phyloP scores from a whole-genome alignment of 805 yeast genomes.

The Ogataea methanolica region DNA sequence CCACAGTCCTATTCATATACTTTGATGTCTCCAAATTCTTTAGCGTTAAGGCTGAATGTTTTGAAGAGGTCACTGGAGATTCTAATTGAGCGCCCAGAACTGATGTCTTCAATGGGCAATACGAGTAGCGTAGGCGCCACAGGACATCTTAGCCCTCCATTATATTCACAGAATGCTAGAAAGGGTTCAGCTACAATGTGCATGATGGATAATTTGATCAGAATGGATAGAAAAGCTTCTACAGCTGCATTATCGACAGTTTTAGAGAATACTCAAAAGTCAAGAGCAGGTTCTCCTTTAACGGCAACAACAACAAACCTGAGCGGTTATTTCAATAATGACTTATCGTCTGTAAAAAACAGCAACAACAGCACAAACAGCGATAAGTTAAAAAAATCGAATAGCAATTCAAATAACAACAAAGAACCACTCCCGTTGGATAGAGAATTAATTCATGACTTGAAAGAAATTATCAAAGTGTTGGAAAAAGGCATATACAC shows the following conservation, averaged over 20 bases:
- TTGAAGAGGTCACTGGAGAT: conserved; percentile 74
- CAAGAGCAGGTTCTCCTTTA: conserved; percentile 11
- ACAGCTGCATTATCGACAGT: conserved; percentile 44
- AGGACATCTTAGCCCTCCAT: background rate
- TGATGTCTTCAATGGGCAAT: conserved; percentile 13
- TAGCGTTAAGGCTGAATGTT: conserved; percentile 70
- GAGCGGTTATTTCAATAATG: background rate
- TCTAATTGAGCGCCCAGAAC: conserved; percentile 56
- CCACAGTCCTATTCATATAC: conserved; percentile 85
- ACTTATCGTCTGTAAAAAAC: background rate
- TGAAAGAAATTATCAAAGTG: conserved; percentile 45
- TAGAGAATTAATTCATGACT: conserved; percentile 33
- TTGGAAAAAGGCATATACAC: conserved; percentile 34
- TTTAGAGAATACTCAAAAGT: conserved; percentile 30
- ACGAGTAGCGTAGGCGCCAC: background rate
- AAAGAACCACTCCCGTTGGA: conserved; percentile 6
- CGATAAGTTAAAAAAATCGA: background rate
- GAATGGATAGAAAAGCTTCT: conserved; percentile 39
- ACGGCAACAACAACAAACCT: background rate
- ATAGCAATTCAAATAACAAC: background rate
- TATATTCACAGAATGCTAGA: conserved; percentile 4
- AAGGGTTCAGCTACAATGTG: conserved; percentile 14
- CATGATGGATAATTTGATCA: conserved; percentile 23
- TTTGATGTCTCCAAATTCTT: conserved; percentile 72
- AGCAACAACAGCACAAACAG: background rate